Evolutionary conservation across 2,329 filamentous ascomycete genomes (phyloP), one percentile per base, ranked within the genome.

Genomic region (Colletotrichum sublineola): DNA sequence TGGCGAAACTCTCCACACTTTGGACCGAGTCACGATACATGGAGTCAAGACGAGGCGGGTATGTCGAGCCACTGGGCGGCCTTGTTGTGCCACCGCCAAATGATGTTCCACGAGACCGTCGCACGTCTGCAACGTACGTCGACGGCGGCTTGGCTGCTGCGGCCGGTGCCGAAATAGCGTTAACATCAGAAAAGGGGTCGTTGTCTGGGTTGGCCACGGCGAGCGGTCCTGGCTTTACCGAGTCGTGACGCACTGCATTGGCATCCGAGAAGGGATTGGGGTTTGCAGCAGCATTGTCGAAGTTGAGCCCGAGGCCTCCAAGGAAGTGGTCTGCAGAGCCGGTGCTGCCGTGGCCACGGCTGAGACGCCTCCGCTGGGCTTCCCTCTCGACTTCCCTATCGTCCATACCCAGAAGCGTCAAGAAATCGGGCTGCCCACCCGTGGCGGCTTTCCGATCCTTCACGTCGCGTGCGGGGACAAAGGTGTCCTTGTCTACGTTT

Each of bases 211-310:
- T 75, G 52, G 64, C 74, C 56, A 82, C 78, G 5, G 78, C 74
- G 20, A 84, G 77, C 1, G 83, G 82, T 58, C 79, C 77, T 6
- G 82, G 80, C 68, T 82, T 82, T 60, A 82, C 81, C 2, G 82
- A 83, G 53, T 79, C 78, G 71, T 81, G 81, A 4, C 81, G 75
- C 42, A 83, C 75, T 38, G 81, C 81, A 74, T 88, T 85, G 57
- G 77, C 76, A 74, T 90, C 88, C 18, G 84, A 84, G 75, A 89
- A 89, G 3, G 86, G 86, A 73, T 88, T 77, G 11, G 72, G 86
- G 73, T 88, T 77, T 15, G 72, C 56, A 38, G 79, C 75, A 5
- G 75, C 74, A 31, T 73, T 76, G 44, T 81, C 79, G 42, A 84
- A 80, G 71, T 80, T 80, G 48, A 86, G 77, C 33, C 78, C 79